Evolutionary conservation across 164 flowering plant genomes (phyloP).

Genomic region (grape (Vitis vinifera)): ASM3070453v1 NC_081811.1:7572501-7573000

Average conservation of each 20-base stretch:
- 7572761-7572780: slow-evolving; percentile 42
- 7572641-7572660: slow-evolving; percentile 42
- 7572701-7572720: slow-evolving; percentile 8
- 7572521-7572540: slow-evolving; percentile 52
- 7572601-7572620: slow-evolving; percentile 46
- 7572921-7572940: slow-evolving; percentile 76
- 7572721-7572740: neutral
- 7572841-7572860: slow-evolving; percentile 80
- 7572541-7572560: slow-evolving; percentile 47
- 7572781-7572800: slow-evolving; percentile 78
- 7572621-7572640: slow-evolving; percentile 47
- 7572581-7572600: slow-evolving; percentile 50
- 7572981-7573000: slow-evolving; percentile 70
- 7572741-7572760: neutral
- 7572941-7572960: slow-evolving; percentile 66
- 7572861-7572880: slow-evolving; percentile 75
- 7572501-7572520: slow-evolving; percentile 44
- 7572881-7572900: slow-evolving; percentile 60
- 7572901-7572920: slow-evolving; percentile 67
- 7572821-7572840: slow-evolving; percentile 61
- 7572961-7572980: slow-evolving; percentile 80
- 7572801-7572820: slow-evolving; percentile 75
- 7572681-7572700: slow-evolving; percentile 39
- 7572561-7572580: slow-evolving; percentile 48
- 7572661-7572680: slow-evolving; percentile 47